Percentiles rank a stretch among this genome's conserved stretches.
phyloP scores from a whole-genome alignment of 179 eudicot species.

The Patellifolia procumbens region DNA sequence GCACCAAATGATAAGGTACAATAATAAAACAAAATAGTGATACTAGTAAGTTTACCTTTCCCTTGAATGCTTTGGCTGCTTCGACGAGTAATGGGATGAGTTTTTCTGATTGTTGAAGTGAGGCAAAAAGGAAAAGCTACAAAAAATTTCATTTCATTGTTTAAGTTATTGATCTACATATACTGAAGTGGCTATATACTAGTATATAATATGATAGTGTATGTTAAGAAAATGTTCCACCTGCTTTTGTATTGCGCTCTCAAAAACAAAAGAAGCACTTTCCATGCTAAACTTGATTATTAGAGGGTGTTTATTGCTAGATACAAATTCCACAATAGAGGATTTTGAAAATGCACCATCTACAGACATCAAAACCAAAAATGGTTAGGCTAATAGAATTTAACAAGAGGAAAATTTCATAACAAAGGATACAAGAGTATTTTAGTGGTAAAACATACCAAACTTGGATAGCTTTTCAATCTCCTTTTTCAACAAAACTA shows the following conservation, averaged over 20 bases:
- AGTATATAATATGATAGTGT: neutral
- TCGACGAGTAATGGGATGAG: constrained; percentile 55
- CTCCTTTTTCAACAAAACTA: constrained; percentile 78
- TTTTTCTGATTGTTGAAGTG: constrained; percentile 52
- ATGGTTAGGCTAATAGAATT: too few relatives aligned
- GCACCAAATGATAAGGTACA: too few relatives aligned
- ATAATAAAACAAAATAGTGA: too few relatives aligned
- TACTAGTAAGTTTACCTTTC: constrained; percentile 69
- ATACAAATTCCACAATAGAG: constrained; percentile 65
- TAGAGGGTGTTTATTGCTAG: constrained; percentile 67
- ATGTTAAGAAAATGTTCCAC: constrained; percentile 30
- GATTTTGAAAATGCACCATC: constrained; percentile 71
- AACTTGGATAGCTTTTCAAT: constrained; percentile 64
- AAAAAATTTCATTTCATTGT: neutral
- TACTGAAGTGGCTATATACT: too few relatives aligned
- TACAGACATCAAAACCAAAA: constrained; percentile 24
- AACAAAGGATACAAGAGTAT: too few relatives aligned
- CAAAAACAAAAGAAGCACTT: constrained; percentile 69
- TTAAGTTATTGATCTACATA: neutral
- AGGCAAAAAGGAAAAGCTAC: constrained; percentile 76
- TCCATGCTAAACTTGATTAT: constrained; percentile 71
- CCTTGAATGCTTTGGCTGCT: constrained; percentile 71
- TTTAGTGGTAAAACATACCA: constrained; percentile 44
- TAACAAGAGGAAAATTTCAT: neutral
- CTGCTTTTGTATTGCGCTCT: constrained; percentile 74